Percentiles rank a stretch among this genome's conserved stretches.
phyloP scores from a whole-genome alignment of 2,329 filamentous ascomycete species.

The Aspergillus sp. region DNA sequence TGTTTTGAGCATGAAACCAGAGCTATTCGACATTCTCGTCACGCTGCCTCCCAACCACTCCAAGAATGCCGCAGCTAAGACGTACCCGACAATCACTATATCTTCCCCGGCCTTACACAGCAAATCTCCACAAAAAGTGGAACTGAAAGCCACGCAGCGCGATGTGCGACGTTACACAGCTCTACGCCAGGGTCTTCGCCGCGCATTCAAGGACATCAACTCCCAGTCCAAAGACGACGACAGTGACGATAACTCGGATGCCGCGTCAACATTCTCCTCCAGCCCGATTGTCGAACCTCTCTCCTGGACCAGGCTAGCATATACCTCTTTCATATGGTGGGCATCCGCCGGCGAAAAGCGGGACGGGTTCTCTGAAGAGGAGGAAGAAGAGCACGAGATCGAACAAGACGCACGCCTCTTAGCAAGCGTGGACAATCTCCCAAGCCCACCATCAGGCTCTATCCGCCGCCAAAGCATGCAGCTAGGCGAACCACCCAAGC shows the following conservation, averaged over 20 bases:
- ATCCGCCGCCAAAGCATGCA: slow-evolving; percentile 33
- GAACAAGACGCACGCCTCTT: slow-evolving; percentile 50
- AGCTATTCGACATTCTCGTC: slow-evolving; percentile 87
- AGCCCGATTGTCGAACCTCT: slow-evolving; percentile 58
- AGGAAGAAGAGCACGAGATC: slow-evolving; percentile 52
- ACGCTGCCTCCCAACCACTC: slow-evolving; percentile 72
- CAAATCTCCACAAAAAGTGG: slow-evolving; percentile 32
- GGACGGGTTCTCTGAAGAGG: slow-evolving; percentile 58
- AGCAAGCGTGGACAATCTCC: slow-evolving; percentile 40
- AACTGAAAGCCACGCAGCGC: slow-evolving; percentile 82
- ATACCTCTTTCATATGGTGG: slow-evolving; percentile 70
- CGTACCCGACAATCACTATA: slow-evolving; percentile 77
- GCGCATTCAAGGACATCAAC: slow-evolving; percentile 30
- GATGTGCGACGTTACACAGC: slow-evolving; percentile 80
- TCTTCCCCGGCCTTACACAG: slow-evolving; percentile 60
- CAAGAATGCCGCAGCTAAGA: slow-evolving; percentile 61
- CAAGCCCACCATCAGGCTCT: slow-evolving; percentile 32
- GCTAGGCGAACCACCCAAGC: slow-evolving; percentile 33
- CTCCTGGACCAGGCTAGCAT: slow-evolving; percentile 65
- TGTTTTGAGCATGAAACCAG: slow-evolving; percentile 82
- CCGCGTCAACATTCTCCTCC: slow-evolving; percentile 47
- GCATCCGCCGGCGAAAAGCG: slow-evolving; percentile 66
- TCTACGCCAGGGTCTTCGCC: slow-evolving; percentile 65
- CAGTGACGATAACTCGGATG: slow-evolving; percentile 43
- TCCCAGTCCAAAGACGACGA: slow-evolving; percentile 32